Conservation (phyloP, 352 stramenopile species). For the Globisporangium uncinulatum region DNA sequence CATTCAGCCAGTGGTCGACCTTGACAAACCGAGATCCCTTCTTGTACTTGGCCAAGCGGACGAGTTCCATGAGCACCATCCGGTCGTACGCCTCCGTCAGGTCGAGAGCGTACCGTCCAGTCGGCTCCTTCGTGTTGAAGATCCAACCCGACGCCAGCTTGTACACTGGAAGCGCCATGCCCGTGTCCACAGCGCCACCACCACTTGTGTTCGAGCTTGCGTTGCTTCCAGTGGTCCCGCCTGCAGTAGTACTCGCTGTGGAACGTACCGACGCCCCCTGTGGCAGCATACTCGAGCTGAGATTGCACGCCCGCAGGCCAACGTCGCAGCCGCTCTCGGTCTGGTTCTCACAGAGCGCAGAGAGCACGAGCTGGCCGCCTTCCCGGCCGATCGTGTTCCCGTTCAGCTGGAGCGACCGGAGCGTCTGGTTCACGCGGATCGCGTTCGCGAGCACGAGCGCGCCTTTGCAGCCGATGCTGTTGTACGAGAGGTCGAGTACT, state of each 20-base stretch:
- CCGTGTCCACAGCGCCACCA: neutral
- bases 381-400: constrained; percentile 72
- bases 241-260: neutral
- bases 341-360: constrained; percentile 55
- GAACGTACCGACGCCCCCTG: neutral
- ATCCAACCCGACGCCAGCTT: constrained; percentile 26
- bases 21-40: constrained; percentile 71
- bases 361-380: constrained; percentile 61
- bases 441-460: constrained; percentile 67
- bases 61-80: constrained; percentile 70
- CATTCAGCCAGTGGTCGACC: constrained; percentile 42
- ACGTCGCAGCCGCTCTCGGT: constrained; percentile 47
- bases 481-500: constrained; percentile 70
- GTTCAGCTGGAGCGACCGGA: constrained; percentile 62
- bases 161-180: constrained; percentile 33
- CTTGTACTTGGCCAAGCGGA: constrained; percentile 60
- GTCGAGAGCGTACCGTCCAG: constrained; percentile 62
- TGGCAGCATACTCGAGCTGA: constrained; percentile 23
- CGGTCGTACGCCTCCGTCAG: constrained; percentile 66
- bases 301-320: constrained; percentile 57
- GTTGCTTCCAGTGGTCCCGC: neutral
- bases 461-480: constrained; percentile 70
- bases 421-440: constrained; percentile 47
- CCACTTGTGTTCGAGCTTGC: neutral
- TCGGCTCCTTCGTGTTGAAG: constrained; percentile 71